Evolutionary conservation across 352 stramenopile species (phyloP), one percentile per base, ranked within the genome.

Genomic region (Ophiocytium majus): DNA sequence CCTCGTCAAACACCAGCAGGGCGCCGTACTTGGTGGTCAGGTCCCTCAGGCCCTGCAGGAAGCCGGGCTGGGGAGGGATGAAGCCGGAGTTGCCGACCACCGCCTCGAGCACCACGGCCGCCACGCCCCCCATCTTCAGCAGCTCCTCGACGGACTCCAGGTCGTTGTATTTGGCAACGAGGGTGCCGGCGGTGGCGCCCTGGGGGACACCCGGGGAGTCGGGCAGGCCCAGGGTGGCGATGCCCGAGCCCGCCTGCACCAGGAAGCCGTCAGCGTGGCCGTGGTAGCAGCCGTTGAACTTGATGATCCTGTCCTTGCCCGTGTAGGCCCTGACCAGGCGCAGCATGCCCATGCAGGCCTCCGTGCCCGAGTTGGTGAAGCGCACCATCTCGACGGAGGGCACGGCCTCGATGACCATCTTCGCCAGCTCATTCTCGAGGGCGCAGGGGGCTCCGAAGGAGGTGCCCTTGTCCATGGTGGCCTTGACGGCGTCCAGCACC

Each of bases 241-340:
- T 92, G 85, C 93, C 93, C 9, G 92, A 95, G 89, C 93, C 93
- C 82, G 93, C 93, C 90, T 96, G 92, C 19, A 96, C 93, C 43
- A 96, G 90, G 86, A 96, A 96, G 50, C 91, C 91, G 83, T 96
- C 92, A 49, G 92, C 93, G 85, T 96, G 93, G 88, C 93, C 93
- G 86, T 96, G 93, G 90, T 96, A 96, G 90, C 93, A 96, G 90
- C 93, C 93, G 84, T 96, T 92, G 89, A 96, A 96, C 90, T 96
- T 96, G 87, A 96, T 93, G 32, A 96, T 90, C 87, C 94, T 94
- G 85, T 95, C 92, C 23, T 92, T 89, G 34, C 84, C 76, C 10
- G 93, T 96, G 90, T 90, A 94, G 63, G 92, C 93, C 82, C 93
- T 92, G 50, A 93, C 92, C 50, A 96, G 90, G 84, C 93, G 92